Percentiles rank a stretch among this genome's conserved stretches.
Evolutionary conservation across 257 asterid species (phyloP).

Genomic region (Knoxia roxburghii): DNA sequence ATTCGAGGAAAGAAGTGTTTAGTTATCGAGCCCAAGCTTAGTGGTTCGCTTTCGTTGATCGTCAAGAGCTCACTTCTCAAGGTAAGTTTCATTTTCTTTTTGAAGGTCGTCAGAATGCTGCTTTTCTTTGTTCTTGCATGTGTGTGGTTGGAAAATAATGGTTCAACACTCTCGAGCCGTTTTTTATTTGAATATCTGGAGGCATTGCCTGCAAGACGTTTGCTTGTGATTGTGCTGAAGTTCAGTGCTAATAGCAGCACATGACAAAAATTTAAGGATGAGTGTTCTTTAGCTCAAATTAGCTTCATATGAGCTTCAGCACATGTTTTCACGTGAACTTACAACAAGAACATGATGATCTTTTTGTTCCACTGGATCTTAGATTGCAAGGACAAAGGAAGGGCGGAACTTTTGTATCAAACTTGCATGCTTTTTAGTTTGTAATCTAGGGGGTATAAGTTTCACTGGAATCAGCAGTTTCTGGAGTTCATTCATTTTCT

Average conservation of each 20-base stretch:
- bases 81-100: slow-evolving; percentile 30
- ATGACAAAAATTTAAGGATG: background rate
- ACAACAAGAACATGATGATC: background rate
- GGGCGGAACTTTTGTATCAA: background rate
- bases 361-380: background rate
- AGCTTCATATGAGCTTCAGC: no score
- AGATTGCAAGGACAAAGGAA: background rate
- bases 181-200: background rate
- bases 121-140: background rate
- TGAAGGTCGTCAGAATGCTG: background rate
- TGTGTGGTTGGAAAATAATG: background rate
- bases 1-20: slow-evolving; percentile 94
- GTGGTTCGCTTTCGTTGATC: slow-evolving; percentile 82
- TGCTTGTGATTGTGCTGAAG: background rate
- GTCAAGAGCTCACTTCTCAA: slow-evolving; percentile 81
- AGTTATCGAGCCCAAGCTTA: slow-evolving; percentile 88
- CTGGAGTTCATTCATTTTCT: background rate
- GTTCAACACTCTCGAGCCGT: background rate
- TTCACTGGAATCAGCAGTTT: background rate
- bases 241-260: background rate
- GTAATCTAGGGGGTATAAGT: background rate
- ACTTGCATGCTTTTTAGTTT: background rate
- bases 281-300: background rate
- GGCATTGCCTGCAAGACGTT: background rate
- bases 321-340: no score